Base-by-base conservation (phyloP, 805 yeast genomes). In the Nakazawaea ambrosiae region DNA sequence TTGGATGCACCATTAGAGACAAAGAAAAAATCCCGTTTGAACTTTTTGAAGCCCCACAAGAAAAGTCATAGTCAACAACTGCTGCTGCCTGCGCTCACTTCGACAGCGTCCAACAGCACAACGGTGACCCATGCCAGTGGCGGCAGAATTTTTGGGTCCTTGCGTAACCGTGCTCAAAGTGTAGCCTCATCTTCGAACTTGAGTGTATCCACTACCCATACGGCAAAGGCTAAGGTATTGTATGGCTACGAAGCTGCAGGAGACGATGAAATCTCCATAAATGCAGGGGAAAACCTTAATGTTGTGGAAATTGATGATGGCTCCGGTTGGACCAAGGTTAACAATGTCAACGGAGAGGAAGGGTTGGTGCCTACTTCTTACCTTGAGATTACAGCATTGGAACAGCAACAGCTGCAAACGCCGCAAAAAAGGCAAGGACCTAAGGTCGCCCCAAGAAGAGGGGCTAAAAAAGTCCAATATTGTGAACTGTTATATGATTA, bases 331-430 rank as follows among this genome's bases (percentile, higher is more conserved):
- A 82, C 95, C 2, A 60, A 63, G 47, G 75, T 88, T 8, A 48
- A 48, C n/a, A 64, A 66, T n/a, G 45, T 62, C 2, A 51, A 55
- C 17, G 70, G 71, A 4, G 55, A 57, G 8, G 62, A 61, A 29
- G 98, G 98, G 0, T 65, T 89, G 27, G 96, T 89, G 4, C 98
- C 98, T 2, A 77, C 94, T 0, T 61, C 83, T 0, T 90, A 90
- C 53, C 57, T 89, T 5, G 78, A 78, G 44, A 55, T 78, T 2
- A 44, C 53, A 20, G 33, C 37, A 4, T 20, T 34, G 40, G 34
- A 27, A 45, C 31, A 31, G 51, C 36, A 33, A 40, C 43, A 14
- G 31, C 31, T 12, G 29, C 34, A 44, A 18, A 26, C n/a, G 29
- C 24, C 24, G 16, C 28, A 43, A 42, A 40, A 68, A 48, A 73